phyloP scores from a whole-genome alignment of 345 rosid genomes.

The Gossypium arboreum region DNA sequence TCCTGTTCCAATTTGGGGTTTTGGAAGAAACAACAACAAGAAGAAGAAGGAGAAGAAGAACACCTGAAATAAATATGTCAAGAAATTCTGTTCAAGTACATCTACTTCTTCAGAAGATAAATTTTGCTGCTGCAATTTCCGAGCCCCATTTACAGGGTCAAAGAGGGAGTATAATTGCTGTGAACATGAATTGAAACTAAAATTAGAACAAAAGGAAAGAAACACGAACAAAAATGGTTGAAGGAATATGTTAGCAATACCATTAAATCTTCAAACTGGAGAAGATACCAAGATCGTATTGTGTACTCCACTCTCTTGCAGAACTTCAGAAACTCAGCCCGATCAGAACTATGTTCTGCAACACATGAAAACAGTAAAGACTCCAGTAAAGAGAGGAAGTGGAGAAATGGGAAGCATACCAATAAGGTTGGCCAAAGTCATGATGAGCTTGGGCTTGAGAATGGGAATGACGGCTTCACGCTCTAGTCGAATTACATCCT shows the following conservation, averaged over 20 bases:
- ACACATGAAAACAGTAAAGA: background rate
- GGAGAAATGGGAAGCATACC: background rate
- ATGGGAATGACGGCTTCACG: background rate
- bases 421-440: background rate
- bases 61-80: background rate
- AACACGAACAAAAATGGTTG: background rate
- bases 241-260: background rate
- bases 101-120: background rate
- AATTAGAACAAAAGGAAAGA: background rate
- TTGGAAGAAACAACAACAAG: too few species aligned
- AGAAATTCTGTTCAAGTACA: background rate
- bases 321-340: slow-evolving; percentile 1
- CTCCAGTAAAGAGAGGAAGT: background rate
- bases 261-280: background rate
- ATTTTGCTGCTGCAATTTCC: background rate
- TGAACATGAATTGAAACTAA: background rate
- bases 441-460: background rate
- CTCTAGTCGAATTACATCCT: background rate
- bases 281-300: background rate
- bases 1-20: too few species aligned
- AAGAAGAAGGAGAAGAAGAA: background rate
- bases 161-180: background rate
- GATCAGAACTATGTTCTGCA: background rate
- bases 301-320: background rate
- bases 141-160: background rate